Base-by-base conservation (phyloP, 2,329 filamentous ascomycete genomes). In the Chaetothyriales sp. region DNA sequence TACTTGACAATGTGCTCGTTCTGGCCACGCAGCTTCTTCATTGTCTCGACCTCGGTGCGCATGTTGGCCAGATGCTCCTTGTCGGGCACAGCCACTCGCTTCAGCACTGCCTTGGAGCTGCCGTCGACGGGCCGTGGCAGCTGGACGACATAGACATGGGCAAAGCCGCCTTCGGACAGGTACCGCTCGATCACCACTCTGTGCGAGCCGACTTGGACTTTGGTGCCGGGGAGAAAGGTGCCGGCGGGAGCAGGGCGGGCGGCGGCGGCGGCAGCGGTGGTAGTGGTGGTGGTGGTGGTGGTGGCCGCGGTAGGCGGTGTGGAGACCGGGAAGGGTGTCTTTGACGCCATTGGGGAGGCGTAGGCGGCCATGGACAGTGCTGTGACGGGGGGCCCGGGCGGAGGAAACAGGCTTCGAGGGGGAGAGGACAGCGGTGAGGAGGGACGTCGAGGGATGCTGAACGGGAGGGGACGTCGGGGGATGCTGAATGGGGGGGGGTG, bases 1-100 rank as follows among this genome's bases (percentile, higher is more conserved):
- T 98, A 98, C 54, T 85, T 95, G 63, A 98, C 92, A 65, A 98
- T 97, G 62, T 92, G 85, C 57, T 83, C 82, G 33, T 40, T 40
- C 76, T 97, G 92, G 52, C 92, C 92, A 75, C 95, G 95, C 62
- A 98, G 77, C 70, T 92, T 89, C 81, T 98, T 98, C 92, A 98
- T 98, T 13, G 92, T 98, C 73, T 98, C 92, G 61, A 98, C 92
- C 75, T 98, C 92, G 60, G 83, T 97, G 68, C 92, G 83, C 92
- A 98, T 97, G 69, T 86, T 89, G 57, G 87, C 86, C 70, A 98
- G 75, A 53, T 90, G 81, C 58, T 94, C 86, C 76, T 94, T 95
- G 70, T 98, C 92, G 29, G 92, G 89, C 49, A 97, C 92, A 37
- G 92, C 92, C 53, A 98, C 92, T 65, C 92, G 78, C 76, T 98